Evolutionary conservation across 1,284 basidiomycete species (phyloP).

Genomic region (Jaminaea rosea): DNA sequence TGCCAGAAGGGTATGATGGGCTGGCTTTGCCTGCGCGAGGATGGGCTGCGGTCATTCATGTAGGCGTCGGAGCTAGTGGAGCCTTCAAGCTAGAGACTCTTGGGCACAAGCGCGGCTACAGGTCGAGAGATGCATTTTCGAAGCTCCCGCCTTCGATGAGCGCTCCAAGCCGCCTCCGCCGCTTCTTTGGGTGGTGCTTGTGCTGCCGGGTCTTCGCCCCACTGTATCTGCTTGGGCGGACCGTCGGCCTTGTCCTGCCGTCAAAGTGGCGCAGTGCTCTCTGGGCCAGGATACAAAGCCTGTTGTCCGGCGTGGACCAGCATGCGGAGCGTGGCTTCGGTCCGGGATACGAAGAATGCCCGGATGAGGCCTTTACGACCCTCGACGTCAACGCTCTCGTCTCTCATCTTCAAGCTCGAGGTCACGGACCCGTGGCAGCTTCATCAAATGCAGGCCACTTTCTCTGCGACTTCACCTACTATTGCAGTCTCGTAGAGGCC

Average conservation of each 20-base stretch:
- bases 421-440: not conserved
- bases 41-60: not conserved
- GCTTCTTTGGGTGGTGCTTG: too few relatives aligned
- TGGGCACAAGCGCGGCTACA: not conserved
- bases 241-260: too few relatives aligned
- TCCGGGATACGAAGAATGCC: not conserved
- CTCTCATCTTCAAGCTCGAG: not conserved
- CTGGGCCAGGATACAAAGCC: too few relatives aligned
- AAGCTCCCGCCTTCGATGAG: too few relatives aligned
- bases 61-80: not conserved
- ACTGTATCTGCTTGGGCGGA: too few relatives aligned
- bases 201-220: too few relatives aligned
- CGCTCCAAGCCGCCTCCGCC: too few relatives aligned
- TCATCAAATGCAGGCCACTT: not conserved
- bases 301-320: too few relatives aligned
- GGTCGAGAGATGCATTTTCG: not conserved
- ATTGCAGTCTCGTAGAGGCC: not conserved
- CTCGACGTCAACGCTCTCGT: not conserved
- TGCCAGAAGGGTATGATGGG: too few relatives aligned
- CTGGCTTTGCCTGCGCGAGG: not conserved
- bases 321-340: not conserved
- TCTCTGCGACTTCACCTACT: slow-evolving; percentile 1
- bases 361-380: not conserved
- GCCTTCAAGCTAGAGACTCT: not conserved
- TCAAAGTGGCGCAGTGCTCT: too few relatives aligned